phyloP scores from a whole-genome alignment of 2,329 filamentous ascomycete genomes.

The Zymoseptoria brevis region DNA sequence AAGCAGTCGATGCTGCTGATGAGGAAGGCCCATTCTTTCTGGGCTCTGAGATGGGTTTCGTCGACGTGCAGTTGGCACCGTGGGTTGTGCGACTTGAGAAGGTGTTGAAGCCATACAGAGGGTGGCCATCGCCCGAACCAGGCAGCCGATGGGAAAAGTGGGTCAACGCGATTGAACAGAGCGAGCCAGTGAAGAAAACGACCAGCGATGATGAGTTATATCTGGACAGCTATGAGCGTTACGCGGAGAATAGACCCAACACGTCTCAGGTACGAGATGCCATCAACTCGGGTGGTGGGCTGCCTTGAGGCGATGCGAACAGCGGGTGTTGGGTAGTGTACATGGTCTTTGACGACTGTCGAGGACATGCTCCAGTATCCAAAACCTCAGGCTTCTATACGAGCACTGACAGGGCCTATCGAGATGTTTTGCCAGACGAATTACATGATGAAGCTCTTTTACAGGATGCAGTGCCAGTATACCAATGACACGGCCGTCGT shows the following conservation, averaged over 20 bases:
- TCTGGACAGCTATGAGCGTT: slow-evolving; percentile 58
- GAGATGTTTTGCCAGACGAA: not conserved
- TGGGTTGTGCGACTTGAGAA: slow-evolving; percentile 64
- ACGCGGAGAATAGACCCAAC: slow-evolving; percentile 54
- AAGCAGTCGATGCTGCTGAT: slow-evolving; percentile 50
- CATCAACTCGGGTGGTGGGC: slow-evolving; percentile 49
- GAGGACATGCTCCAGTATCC: too few species aligned
- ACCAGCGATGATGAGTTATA: slow-evolving; percentile 60
- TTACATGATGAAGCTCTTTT: not conserved
- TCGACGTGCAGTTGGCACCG: slow-evolving; percentile 68
- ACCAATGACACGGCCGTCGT: not conserved
- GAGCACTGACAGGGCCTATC: not conserved
- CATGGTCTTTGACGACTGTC: too few species aligned
- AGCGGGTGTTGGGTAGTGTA: too few species aligned
- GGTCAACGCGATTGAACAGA: slow-evolving; percentile 49
- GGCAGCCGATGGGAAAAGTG: slow-evolving; percentile 60
- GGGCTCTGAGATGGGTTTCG: slow-evolving; percentile 51
- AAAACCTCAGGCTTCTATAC: too few species aligned
- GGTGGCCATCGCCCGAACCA: slow-evolving; percentile 57
- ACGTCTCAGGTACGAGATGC: slow-evolving; percentile 52
- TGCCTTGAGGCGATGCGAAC: slow-evolving; percentile 38
- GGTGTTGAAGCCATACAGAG: slow-evolving; percentile 56
- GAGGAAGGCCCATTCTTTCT: slow-evolving; percentile 61
- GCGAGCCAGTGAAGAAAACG: slow-evolving; percentile 57
- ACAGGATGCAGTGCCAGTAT: not conserved